Conservation (phyloP, 495 filamentous ascomycete genomes). For the Penicillium ucsense region DNA sequence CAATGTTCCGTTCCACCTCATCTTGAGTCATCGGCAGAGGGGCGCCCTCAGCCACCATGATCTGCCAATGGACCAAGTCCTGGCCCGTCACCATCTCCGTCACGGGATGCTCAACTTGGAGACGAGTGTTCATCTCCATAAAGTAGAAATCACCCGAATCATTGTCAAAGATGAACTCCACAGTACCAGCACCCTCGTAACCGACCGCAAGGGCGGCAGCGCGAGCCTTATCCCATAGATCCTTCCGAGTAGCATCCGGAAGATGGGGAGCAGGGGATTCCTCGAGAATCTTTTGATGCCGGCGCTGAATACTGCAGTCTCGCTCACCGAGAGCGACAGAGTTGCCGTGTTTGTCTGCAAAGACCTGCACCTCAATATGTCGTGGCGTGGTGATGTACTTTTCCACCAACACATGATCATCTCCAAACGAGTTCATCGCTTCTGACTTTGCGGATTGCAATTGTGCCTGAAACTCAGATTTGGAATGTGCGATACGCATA, state of each 20-base stretch:
- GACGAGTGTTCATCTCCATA: constrained; percentile 98
- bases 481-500: constrained; percentile 83
- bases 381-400: constrained; percentile 91
- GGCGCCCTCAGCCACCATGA: constrained; percentile 82
- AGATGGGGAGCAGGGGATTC: constrained; percentile 90
- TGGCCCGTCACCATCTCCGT: constrained; percentile 95
- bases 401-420: constrained; percentile 93
- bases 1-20: constrained; percentile 68
- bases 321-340: constrained; percentile 76
- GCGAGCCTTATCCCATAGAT: constrained; percentile 89
- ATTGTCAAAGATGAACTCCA: constrained; percentile 98
- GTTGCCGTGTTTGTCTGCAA: constrained; percentile 84
- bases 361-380: constrained; percentile 96
- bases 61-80: constrained; percentile 94
- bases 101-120: constrained; percentile 96
- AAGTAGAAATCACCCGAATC: constrained; percentile 92
- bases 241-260: constrained; percentile 65
- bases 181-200: constrained; percentile 92
- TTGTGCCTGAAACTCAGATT: constrained; percentile 71
- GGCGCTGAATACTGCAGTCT: constrained; percentile 76
- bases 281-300: constrained; percentile 96
- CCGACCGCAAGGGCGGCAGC: constrained; percentile 84
- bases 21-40: constrained; percentile 77
- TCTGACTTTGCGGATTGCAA: constrained; percentile 83
- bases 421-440: constrained; percentile 83